Evolutionary conservation across 306 rosid genomes (phyloP).

Genomic region (Rubus parviflorus): DNA sequence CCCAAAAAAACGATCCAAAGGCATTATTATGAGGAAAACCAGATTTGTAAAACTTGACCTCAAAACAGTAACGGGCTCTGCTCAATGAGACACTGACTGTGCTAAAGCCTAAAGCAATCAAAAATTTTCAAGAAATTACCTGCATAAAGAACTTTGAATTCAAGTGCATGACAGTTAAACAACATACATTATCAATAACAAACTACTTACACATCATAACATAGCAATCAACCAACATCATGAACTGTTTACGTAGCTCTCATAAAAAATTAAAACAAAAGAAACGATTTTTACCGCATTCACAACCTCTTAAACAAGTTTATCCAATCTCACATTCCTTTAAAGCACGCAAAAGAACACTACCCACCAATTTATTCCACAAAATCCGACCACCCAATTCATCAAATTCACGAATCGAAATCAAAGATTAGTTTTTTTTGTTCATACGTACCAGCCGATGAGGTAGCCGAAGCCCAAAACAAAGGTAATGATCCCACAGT

Average conservation of each 20-base stretch:
- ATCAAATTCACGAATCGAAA: not conserved
- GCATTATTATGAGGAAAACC: not conserved
- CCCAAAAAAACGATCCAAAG: not conserved
- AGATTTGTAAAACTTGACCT: not conserved
- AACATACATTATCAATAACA: not conserved
- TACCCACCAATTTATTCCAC: not conserved
- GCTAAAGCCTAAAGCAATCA: not conserved
- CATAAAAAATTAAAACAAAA: not conserved
- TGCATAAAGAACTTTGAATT: not conserved
- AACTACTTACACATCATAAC: not conserved
- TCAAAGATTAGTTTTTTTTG: not conserved
- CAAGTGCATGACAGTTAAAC: not conserved
- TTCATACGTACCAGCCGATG: conserved; percentile 62
- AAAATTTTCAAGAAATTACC: not conserved
- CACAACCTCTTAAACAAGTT: too few species aligned
- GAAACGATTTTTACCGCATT: not conserved
- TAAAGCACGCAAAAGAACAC: not conserved
- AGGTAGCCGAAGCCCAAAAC: conserved; percentile 81
- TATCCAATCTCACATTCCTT: too few species aligned
- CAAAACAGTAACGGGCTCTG: not conserved
- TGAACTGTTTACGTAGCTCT: not conserved
- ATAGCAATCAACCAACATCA: not conserved
- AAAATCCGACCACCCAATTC: not conserved
- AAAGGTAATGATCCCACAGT: conserved; percentile 78
- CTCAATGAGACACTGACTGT: not conserved